phyloP scores from a whole-genome alignment of 208 protist species.

The Leishmania amazonensis region DNA sequence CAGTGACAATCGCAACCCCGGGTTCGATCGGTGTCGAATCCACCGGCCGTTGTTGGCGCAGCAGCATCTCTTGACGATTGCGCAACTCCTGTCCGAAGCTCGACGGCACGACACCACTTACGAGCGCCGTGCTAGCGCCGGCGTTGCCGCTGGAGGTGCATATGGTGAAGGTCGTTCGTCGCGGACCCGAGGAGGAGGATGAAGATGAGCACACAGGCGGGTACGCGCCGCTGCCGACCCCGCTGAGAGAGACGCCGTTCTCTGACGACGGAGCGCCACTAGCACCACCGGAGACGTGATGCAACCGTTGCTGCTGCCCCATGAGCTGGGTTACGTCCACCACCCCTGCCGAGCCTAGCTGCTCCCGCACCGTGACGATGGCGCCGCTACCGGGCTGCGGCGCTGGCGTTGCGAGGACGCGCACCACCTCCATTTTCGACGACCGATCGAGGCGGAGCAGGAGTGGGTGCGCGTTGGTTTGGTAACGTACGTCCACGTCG shows the following conservation, averaged over 20 bases:
- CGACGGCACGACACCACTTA: constrained; percentile 55
- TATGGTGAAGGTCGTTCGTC: constrained; percentile 64
- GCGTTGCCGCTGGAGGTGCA: constrained; percentile 28
- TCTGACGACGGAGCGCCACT: constrained; percentile 17
- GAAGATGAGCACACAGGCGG: constrained; percentile 49
- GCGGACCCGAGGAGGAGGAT: constrained; percentile 44
- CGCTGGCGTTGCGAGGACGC: constrained; percentile 45
- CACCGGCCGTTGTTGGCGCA: constrained; percentile 22
- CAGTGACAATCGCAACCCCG: constrained; percentile 38
- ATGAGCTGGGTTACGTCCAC: constrained; percentile 59
- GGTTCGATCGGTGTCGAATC: constrained; percentile 39
- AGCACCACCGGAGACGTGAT: background rate
- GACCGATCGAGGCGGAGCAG: constrained; percentile 68
- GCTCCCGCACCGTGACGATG: constrained; percentile 60
- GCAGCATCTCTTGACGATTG: constrained; percentile 43
- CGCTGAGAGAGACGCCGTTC: constrained; percentile 13
- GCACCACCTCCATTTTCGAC: constrained; percentile 77
- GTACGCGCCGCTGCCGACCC: constrained; percentile 14
- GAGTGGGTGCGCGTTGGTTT: constrained; percentile 74
- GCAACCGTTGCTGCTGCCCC: constrained; percentile 6
- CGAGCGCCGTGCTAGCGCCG: constrained; percentile 18
- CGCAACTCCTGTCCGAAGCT: constrained; percentile 39
- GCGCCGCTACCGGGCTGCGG: constrained; percentile 19
- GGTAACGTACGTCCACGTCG: constrained; percentile 72
- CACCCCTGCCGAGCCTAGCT: constrained; percentile 46